Evolutionary conservation across 2,329 filamentous ascomycete genomes (phyloP).

Genomic region (Trichocomaceae sp.): DNA sequence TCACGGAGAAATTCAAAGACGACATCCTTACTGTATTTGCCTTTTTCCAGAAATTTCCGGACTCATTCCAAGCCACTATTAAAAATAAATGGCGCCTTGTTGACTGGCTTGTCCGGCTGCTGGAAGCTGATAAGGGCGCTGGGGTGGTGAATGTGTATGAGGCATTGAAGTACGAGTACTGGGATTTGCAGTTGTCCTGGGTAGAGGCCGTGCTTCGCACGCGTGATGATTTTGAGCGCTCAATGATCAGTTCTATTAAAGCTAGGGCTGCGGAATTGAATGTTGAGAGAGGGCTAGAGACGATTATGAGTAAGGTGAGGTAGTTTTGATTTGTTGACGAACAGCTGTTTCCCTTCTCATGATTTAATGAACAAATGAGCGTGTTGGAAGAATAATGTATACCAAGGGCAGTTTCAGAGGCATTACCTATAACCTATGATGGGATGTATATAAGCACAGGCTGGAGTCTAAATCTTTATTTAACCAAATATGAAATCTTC

Average conservation of each 20-base stretch:
- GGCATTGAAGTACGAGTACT: slow-evolving; percentile 76
- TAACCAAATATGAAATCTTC: neutral
- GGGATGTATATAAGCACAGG: slow-evolving; percentile 6
- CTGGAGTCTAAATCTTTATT: neutral
- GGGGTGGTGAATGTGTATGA: slow-evolving; percentile 71
- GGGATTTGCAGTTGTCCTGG: slow-evolving; percentile 93
- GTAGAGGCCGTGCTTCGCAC: slow-evolving; percentile 83
- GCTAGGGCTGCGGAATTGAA: slow-evolving; percentile 78
- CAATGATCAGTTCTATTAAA: slow-evolving; percentile 84
- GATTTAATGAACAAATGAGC: neutral
- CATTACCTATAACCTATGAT: slow-evolving; percentile 1
- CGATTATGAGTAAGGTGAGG: slow-evolving; percentile 88
- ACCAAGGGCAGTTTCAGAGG: neutral
- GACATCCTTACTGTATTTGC: slow-evolving; percentile 86
- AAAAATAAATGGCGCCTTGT: slow-evolving; percentile 91
- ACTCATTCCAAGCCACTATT: slow-evolving; percentile 64
- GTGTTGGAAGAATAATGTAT: neutral
- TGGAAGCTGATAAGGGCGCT: slow-evolving; percentile 67
- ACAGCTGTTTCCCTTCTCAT: neutral
- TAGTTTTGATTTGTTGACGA: slow-evolving; percentile 48
- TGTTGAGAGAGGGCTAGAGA: slow-evolving; percentile 74
- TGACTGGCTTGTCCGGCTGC: slow-evolving; percentile 70
- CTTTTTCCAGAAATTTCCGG: slow-evolving; percentile 70
- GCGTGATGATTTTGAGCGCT: slow-evolving; percentile 88
- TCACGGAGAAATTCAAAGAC: slow-evolving; percentile 87